Evolutionary conservation across 2,329 filamentous ascomycete species (phyloP), one percentile per base, ranked within the genome.

Genomic region (Immersiporthe knoxdaviesiana): DNA sequence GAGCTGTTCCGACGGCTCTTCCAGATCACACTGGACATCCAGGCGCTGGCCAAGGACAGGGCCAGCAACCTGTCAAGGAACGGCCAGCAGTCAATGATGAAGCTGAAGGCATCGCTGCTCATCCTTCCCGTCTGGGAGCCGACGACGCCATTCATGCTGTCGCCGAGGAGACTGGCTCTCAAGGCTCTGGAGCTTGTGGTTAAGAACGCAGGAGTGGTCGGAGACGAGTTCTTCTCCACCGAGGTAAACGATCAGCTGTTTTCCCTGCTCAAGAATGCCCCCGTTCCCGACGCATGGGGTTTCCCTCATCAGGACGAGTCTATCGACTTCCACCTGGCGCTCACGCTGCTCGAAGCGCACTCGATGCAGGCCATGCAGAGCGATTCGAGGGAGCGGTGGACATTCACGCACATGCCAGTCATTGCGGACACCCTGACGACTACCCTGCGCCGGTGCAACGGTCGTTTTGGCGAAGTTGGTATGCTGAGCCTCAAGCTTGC

Each of bases 31-130:
- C 80, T 83, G 18, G 88, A 91, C 65, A 87, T 94, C 35, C 79
- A 79, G n/a, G 79, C 80, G 24, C 78, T 93, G n/a, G 85, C 86
- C 0, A 87, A 85, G 71, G 89, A 92, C 50, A 87, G 89, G 41
- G 87, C 87, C 72, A 87, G 81, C 68, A 94, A 93, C 72, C 84
- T 94, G 76, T 90, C 92, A 0, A 90, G 86, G 75, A 83, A 87
- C 39, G 87, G 86, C 14, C 89, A 89, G 73, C 81, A 80, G 21
- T 83, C 87, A 0, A 76, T 94, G 10, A 73, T 79, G 10, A 81
- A 84, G 0, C 82, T 93, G 56, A 87, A 89, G 69, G 77, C 79
- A 1, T 78, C 81, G 3, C 74, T 93, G 3, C 77, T 84, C 62
- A 79, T 84, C 32, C 81, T 88, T 47, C 77, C 84, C 0, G 78